Conservation (phyloP, 129 eudicot species). For the Lactuca sativa region DNA sequence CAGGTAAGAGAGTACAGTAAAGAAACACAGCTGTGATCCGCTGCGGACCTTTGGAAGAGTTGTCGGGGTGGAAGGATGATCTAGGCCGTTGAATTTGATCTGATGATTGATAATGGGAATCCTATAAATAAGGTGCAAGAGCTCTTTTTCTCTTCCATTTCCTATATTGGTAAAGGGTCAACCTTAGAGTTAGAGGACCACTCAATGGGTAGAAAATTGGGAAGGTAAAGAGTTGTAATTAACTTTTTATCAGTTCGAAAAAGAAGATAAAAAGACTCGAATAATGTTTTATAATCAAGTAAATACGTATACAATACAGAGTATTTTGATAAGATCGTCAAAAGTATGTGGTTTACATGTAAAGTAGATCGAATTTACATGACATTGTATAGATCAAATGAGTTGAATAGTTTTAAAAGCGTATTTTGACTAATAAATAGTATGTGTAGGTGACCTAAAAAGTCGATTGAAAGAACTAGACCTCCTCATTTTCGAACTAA, state of each 20-base stretch:
- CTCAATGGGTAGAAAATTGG: not conserved
- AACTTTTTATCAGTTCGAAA: not conserved
- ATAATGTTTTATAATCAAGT: not conserved
- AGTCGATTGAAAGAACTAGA: too few species aligned
- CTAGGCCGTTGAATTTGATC: constrained; percentile 27
- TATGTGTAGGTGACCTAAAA: too few species aligned
- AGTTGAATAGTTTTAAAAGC: too few species aligned
- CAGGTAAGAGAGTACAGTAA: constrained; percentile 23
- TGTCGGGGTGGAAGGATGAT: constrained; percentile 23
- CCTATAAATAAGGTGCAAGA: constrained; percentile 1
- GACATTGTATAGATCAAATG: too few species aligned
- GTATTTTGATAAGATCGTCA: too few species aligned
- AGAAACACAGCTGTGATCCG: constrained; percentile 16
- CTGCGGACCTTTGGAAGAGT: constrained; percentile 15
- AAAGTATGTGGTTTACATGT: too few species aligned
- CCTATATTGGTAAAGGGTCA: not conserved
- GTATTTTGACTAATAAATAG: too few species aligned
- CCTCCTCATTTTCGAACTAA: too few species aligned
- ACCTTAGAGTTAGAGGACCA: not conserved
- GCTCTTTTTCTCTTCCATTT: not conserved
- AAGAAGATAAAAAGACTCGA: not conserved
- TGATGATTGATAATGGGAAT: not conserved
- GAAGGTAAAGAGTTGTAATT: not conserved
- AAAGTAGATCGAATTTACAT: too few species aligned
- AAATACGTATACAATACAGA: too few species aligned